These are phyloP conservation scores for Dactylonectria macrodidyma DNA, from an alignment of 2,329 filamentous ascomycete species.

Conservation along the genomic window DNA sequence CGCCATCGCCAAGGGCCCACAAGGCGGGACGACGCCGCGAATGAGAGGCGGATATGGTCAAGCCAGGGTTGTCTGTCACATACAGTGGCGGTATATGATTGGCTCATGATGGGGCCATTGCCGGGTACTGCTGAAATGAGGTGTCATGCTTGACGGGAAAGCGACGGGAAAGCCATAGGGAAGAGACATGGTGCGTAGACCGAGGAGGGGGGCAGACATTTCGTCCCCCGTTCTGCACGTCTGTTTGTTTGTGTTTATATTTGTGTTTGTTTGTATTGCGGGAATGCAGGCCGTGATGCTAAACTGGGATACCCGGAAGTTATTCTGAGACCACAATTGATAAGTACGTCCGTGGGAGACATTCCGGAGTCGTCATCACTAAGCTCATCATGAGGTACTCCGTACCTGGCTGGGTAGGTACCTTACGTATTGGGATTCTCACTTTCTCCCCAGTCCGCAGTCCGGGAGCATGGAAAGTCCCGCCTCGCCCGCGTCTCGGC, in stretches of 20 bases:
- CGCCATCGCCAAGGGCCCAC: constrained; percentile 13
- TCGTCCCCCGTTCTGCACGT: neutral
- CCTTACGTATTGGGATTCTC: too few species aligned
- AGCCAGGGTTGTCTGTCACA: neutral
- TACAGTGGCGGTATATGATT: constrained; percentile 27
- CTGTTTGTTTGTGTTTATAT: constrained; percentile 4
- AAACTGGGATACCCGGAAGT: neutral
- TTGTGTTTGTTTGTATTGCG: constrained; percentile 28
- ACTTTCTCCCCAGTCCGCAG: too few species aligned
- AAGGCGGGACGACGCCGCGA: neutral
- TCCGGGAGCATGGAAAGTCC: constrained; percentile 1
- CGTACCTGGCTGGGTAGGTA: too few species aligned
- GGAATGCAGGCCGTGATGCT: constrained; percentile 19
- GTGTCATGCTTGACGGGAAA: constrained; percentile 34
- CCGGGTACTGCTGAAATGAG: constrained; percentile 23
- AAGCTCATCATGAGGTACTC: too few species aligned
- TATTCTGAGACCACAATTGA: constrained; percentile 22
- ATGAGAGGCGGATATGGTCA: neutral
- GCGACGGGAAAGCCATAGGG: neutral
- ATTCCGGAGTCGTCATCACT: constrained; percentile 33
- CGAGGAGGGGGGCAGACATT: neutral
- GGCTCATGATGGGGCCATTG: constrained; percentile 26
- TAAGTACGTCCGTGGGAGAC: constrained; percentile 8
- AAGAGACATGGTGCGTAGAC: too few species aligned
- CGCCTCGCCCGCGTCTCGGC: constrained; percentile 10